phyloP scores from a whole-genome alignment of 148 eudicot species.

The Nyssa sinensis region DNA sequence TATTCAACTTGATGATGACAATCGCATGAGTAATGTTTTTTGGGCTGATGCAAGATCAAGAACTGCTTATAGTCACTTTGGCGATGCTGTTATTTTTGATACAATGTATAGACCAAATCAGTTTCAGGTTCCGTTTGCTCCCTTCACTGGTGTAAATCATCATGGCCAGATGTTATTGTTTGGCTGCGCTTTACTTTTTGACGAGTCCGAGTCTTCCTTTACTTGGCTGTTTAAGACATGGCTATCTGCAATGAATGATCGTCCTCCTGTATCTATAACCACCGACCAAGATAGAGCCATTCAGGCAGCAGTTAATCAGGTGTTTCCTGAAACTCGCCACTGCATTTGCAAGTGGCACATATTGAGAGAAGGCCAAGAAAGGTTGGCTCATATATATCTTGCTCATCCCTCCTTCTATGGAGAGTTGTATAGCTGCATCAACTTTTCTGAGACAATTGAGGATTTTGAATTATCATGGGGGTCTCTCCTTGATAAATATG shows the following conservation, averaged over 20 bases:
- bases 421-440: slow-evolving; percentile 34
- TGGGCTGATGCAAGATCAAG: slow-evolving; percentile 37
- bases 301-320: slow-evolving; percentile 24
- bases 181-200: slow-evolving; percentile 30
- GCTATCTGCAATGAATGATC: slow-evolving; percentile 26
- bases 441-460: slow-evolving; percentile 35
- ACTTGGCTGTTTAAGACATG: slow-evolving; percentile 31
- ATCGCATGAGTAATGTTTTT: slow-evolving; percentile 30
- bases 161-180: slow-evolving; percentile 33
- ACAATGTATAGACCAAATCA: slow-evolving; percentile 36
- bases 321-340: slow-evolving; percentile 30
- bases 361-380: slow-evolving; percentile 38
- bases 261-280: slow-evolving; percentile 26
- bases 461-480: slow-evolving; percentile 36
- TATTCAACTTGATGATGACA: slow-evolving; percentile 30
- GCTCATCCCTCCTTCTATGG: slow-evolving; percentile 34
- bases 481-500: slow-evolving; percentile 27
- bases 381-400: slow-evolving; percentile 32
- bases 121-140: slow-evolving; percentile 32
- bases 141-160: slow-evolving; percentile 31
- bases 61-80: slow-evolving; percentile 32
- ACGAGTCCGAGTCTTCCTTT: slow-evolving; percentile 31
- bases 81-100: slow-evolving; percentile 30
- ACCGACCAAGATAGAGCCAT: slow-evolving; percentile 38
- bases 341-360: slow-evolving; percentile 40